These are phyloP conservation scores for Rhodocollybia butyracea DNA, from an alignment of 768 basidiomycete species.

Conservation along the genomic window DNA sequence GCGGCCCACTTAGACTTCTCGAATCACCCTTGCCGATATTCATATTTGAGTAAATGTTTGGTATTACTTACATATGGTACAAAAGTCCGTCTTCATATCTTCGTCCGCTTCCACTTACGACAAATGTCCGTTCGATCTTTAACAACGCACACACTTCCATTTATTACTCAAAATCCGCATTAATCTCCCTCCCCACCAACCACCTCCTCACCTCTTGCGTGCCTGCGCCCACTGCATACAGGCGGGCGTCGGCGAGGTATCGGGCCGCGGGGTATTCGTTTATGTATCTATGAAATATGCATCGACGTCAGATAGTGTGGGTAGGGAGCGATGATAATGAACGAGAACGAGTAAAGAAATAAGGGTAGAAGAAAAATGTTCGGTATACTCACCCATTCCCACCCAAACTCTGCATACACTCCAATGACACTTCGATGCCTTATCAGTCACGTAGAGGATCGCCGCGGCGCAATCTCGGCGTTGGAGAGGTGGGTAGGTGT, in stretches of 20 bases:
- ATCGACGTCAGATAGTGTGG: background rate
- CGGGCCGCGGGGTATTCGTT: constrained; percentile 89
- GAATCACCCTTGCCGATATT: too few species aligned
- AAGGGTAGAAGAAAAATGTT: constrained; percentile 32
- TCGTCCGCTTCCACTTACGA: too few species aligned
- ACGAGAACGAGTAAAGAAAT: constrained; percentile 4
- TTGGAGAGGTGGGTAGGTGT: background rate
- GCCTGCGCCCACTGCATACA: constrained; percentile 95
- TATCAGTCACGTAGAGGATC: constrained; percentile 91
- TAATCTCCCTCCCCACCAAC: constrained; percentile 93
- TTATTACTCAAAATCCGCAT: constrained; percentile 48
- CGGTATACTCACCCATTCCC: constrained; percentile 92
- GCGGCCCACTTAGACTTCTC: too few species aligned
- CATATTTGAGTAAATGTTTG: too few species aligned
- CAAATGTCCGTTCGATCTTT: too few species aligned
- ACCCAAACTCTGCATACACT: constrained; percentile 91
- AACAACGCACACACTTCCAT: too few species aligned
- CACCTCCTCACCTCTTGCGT: constrained; percentile 94
- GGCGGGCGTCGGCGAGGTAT: constrained; percentile 78
- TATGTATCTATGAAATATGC: constrained; percentile 1
- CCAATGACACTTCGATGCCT: constrained; percentile 88
- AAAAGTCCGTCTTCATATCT: too few species aligned
- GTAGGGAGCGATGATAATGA: background rate
- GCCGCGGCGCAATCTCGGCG: constrained; percentile 90
- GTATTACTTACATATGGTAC: too few species aligned